Evolutionary conservation across 2,329 filamentous ascomycete genomes (phyloP), one percentile per base, ranked within the genome.

Genomic region (Penicillium decumbens): DNA sequence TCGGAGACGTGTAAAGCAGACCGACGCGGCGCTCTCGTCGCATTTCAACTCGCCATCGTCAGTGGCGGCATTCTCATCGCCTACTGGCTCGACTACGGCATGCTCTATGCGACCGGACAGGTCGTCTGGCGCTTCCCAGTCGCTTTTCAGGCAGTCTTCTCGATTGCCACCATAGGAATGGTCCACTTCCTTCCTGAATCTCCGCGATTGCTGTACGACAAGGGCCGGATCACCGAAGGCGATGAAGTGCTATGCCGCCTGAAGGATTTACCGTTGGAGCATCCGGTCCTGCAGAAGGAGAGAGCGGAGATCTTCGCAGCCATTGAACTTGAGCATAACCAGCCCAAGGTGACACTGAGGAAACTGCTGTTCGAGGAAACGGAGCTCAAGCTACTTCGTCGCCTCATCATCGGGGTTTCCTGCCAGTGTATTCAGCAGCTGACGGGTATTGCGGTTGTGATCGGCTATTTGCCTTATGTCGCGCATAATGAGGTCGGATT

Each of bases 161-260:
- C 37, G 3, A 25, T 48, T 15, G n/a, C 25, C 9, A 37, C 40
- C 12, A 37, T 48, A 12, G 24, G 9, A n/a, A 18, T 39, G 20
- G 33, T 35, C 18, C 15, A n/a, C 6, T 38, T 38, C n/a, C 40
- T 54, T 3, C 52, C 52, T 4, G 52, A 54, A 25, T 54, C 52
- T 4, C 52, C 52, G 39, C 52, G 52, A 2, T 51, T 42, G 49
- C 41, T 54, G 30, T 45, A 41, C 13, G 39, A 25, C 24, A 41
- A 41, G 39, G 39, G 39, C 23, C 24, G 8, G 39, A 41, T 27
- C 24, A 15, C 39, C 12, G 39, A 41, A 41, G 39, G 39, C 20
- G 39, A 41, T 41, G 23, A 27, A 27, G 39, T 41, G 6, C 12
- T 41, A 10, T 41, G 23, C 24, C 39, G 39, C 39, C 39, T 41